Evolutionary conservation across 2,329 filamentous ascomycete genomes (phyloP).

Genomic region (Ophiostoma fasciatum): DNA sequence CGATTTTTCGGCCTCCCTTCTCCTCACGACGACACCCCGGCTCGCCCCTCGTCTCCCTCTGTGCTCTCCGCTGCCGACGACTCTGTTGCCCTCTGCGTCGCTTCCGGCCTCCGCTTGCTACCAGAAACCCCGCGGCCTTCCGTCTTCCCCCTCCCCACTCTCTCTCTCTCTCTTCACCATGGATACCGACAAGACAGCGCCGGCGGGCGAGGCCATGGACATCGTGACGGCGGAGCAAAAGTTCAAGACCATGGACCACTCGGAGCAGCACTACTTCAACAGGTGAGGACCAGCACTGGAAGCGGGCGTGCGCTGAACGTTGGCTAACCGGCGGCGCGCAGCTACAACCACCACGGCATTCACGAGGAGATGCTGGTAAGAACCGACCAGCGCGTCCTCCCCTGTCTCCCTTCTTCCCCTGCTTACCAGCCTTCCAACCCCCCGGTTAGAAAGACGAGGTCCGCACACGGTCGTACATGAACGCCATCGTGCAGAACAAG

Average conservation of each 20-base stretch:
- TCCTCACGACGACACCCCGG: neutral
- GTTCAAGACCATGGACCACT: constrained; percentile 69
- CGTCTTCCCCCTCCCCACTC: neutral
- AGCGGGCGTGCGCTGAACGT: too few species aligned
- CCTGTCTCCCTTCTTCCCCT: constrained; percentile 6
- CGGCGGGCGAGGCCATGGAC: constrained; percentile 38
- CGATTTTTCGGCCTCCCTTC: neutral
- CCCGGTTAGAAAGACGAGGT: constrained; percentile 89
- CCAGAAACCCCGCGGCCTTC: neutral
- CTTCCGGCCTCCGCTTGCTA: too few species aligned
- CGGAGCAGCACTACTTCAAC: constrained; percentile 99
- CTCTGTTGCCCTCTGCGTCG: neutral
- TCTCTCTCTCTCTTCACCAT: neutral
- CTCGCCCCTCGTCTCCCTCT: neutral
- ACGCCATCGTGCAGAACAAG: constrained; percentile 92
- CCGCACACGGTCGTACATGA: constrained; percentile 89
- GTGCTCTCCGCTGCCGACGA: neutral
- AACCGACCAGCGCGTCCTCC: constrained; percentile 19
- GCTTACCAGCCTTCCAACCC: too few species aligned
- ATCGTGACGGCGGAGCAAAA: constrained; percentile 44
- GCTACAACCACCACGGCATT: constrained; percentile 97
- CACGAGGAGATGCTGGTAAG: constrained; percentile 96
- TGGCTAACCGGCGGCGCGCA: constrained; percentile 24
- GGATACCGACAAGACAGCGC: constrained; percentile 13
- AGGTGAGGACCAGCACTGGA: constrained; percentile 50